Evolutionary conservation across 2,329 filamentous ascomycete genomes (phyloP).

Genomic region (Gliomastix tumulicola): DNA sequence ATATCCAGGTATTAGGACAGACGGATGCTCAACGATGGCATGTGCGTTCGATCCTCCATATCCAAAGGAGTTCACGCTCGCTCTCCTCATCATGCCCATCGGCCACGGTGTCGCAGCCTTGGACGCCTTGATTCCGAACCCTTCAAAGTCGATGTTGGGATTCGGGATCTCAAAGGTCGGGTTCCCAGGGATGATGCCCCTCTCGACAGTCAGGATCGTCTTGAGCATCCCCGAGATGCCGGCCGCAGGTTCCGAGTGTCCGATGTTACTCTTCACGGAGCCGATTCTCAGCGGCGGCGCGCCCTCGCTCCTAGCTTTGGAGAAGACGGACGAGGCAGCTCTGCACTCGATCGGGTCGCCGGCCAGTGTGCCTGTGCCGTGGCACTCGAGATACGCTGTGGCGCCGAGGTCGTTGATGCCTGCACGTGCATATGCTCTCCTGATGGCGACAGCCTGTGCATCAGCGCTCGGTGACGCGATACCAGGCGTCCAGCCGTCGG

Average conservation of each 20-base stretch:
- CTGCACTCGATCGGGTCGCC: slow-evolving; percentile 26
- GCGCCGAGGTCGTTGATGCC: slow-evolving; percentile 20
- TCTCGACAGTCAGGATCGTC: slow-evolving; percentile 9
- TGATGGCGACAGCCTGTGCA: slow-evolving; percentile 32
- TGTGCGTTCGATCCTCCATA: slow-evolving; percentile 34
- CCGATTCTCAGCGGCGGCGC: slow-evolving; percentile 12
- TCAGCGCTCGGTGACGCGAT: slow-evolving; percentile 40
- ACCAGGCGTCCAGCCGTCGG: slow-evolving; percentile 28
- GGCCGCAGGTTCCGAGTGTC: slow-evolving; percentile 14
- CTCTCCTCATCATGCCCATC: slow-evolving; percentile 17
- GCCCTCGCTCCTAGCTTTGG: neutral
- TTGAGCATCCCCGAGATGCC: slow-evolving; percentile 15
- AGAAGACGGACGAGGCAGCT: slow-evolving; percentile 20
- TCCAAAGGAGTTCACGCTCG: slow-evolving; percentile 23
- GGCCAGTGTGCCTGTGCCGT: slow-evolving; percentile 43
- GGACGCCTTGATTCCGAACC: slow-evolving; percentile 10
- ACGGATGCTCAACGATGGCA: slow-evolving; percentile 23
- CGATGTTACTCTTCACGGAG: slow-evolving; percentile 17
- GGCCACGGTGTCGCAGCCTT: slow-evolving; percentile 14
- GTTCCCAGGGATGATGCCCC: slow-evolving; percentile 19
- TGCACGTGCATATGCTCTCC: slow-evolving; percentile 23
- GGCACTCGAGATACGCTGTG: slow-evolving; percentile 37
- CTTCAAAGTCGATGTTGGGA: slow-evolving; percentile 24
- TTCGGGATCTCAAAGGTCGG: slow-evolving; percentile 18
- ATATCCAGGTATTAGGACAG: too few relatives aligned